Percentiles rank a stretch among this genome's conserved stretches.
These are phyloP conservation scores for Populus ilicifolia DNA, from an alignment of 345 rosid genomes.

Conservation along the genomic window DNA sequence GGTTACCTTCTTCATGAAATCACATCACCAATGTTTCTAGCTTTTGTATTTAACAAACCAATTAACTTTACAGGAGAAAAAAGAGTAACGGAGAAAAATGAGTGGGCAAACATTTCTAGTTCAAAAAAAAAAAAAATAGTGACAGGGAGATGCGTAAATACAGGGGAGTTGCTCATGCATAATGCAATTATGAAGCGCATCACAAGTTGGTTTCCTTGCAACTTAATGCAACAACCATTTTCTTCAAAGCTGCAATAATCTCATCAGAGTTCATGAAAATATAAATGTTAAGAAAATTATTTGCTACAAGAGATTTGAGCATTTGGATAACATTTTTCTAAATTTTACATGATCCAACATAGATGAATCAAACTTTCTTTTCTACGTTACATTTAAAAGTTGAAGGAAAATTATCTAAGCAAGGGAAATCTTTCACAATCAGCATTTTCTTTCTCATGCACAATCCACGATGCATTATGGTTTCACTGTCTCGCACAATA, in stretches of 20 bases:
- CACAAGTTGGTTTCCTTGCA: neutral
- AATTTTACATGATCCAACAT: neutral
- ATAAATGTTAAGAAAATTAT: neutral
- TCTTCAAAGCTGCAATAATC: neutral
- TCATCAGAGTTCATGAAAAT: neutral
- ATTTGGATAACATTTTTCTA: neutral
- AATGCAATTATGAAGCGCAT: neutral
- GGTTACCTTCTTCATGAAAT: too few relatives aligned
- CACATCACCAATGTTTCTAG: too few relatives aligned
- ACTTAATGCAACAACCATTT: neutral
- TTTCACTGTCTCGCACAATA: neutral
- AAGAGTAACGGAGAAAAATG: too few relatives aligned
- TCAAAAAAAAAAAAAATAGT: too few relatives aligned
- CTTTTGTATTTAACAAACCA: too few relatives aligned
- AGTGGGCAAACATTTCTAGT: neutral
- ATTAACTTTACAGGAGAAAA: too few relatives aligned
- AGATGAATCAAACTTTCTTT: neutral
- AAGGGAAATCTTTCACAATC: neutral
- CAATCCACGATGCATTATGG: neutral
- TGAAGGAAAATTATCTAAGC: neutral
- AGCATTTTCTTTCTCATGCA: neutral
- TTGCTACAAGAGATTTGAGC: neutral
- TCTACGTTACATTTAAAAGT: neutral
- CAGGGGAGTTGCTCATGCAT: neutral
- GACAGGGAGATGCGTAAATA: neutral